Evolutionary conservation across 1,284 basidiomycete genomes (phyloP).

Genomic region (Puccinia polysora): DNA sequence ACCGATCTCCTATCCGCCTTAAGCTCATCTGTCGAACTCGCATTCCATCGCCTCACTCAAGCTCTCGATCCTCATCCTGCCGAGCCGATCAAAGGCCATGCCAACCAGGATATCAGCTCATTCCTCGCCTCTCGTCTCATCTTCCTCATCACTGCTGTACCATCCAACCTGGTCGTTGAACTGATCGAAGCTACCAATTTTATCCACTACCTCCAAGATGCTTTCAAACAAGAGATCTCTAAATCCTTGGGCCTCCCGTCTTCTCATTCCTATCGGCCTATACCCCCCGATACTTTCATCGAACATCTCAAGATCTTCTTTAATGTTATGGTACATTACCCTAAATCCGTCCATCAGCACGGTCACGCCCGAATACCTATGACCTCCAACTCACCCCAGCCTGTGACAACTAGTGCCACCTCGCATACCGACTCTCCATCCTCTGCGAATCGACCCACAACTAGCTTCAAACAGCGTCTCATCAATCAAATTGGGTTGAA

Average conservation of each 20-base stretch:
- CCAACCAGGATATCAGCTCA: constrained; percentile 51
- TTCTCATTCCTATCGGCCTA: constrained; percentile 56
- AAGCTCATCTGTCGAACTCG: constrained; percentile 13
- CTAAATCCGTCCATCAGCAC: constrained; percentile 49
- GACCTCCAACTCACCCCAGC: background rate
- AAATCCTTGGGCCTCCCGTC: constrained; percentile 60
- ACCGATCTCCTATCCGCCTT: constrained; percentile 31
- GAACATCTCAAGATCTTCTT: constrained; percentile 72
- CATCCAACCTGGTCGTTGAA: constrained; percentile 23
- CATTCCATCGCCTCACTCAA: background rate
- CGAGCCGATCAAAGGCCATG: background rate
- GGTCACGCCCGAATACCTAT: too few species aligned
- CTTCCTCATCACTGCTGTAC: constrained; percentile 58
- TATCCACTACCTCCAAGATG: constrained; percentile 58
- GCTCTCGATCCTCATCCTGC: background rate
- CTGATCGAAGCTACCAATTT: constrained; percentile 55
- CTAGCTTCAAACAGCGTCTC: constrained; percentile 12
- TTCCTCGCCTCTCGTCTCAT: constrained; percentile 71
- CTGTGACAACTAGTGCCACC: too few species aligned
- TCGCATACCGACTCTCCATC: background rate
- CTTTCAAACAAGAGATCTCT: constrained; percentile 63
- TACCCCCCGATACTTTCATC: constrained; percentile 65
- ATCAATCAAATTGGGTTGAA: constrained; percentile 30
- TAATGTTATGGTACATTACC: constrained; percentile 69
- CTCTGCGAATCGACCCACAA: background rate